A percentile compares a stretch with the other conserved stretches of the same genome.
These are phyloP conservation scores for Aspergillus sp. DNA, from an alignment of 2,329 filamentous ascomycete genomes.

Conservation along the genomic window DNA sequence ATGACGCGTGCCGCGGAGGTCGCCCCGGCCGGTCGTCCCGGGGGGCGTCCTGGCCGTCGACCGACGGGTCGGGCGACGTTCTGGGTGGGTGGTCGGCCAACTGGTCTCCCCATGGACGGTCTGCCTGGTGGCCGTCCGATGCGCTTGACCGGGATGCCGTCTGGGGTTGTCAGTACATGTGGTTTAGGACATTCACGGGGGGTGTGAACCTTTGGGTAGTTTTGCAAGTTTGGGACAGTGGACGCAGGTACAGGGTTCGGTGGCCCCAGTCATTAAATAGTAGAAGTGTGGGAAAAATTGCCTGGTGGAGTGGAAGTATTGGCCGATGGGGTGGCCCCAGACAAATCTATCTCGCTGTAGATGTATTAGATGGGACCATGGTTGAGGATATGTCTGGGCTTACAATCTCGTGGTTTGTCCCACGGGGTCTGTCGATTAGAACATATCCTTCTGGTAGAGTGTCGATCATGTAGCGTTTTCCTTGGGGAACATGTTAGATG, in stretches of 20 bases:
- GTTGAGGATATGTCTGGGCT: slow-evolving; percentile 12
- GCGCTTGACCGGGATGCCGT: background rate
- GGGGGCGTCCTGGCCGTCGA: slow-evolving; percentile 5
- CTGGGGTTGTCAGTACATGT: background rate
- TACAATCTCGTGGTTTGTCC: slow-evolving; percentile 32
- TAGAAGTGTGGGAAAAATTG: slow-evolving; percentile 58
- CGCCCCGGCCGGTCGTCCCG: slow-evolving; percentile 6
- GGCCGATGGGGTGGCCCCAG: slow-evolving; percentile 54
- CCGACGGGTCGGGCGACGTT: slow-evolving; percentile 4
- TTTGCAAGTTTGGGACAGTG: slow-evolving; percentile 38
- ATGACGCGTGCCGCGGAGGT: slow-evolving; percentile 4
- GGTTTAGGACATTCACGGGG: background rate
- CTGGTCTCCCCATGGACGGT: background rate
- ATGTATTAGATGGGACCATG: background rate
- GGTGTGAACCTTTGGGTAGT: slow-evolving; percentile 10
- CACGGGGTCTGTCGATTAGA: slow-evolving; percentile 50
- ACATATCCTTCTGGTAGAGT: slow-evolving; percentile 54
- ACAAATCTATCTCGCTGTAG: slow-evolving; percentile 53
- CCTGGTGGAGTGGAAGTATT: slow-evolving; percentile 52
- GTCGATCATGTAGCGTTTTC: slow-evolving; percentile 50
- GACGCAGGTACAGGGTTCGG: slow-evolving; percentile 49
- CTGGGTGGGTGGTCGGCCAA: slow-evolving; percentile 4
- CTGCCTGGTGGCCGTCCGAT: background rate
- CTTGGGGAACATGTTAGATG: slow-evolving; percentile 20
- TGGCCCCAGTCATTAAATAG: slow-evolving; percentile 51